phyloP scores from a whole-genome alignment of 2,329 filamentous ascomycete genomes.

The Teratosphaeria nubilosa region DNA sequence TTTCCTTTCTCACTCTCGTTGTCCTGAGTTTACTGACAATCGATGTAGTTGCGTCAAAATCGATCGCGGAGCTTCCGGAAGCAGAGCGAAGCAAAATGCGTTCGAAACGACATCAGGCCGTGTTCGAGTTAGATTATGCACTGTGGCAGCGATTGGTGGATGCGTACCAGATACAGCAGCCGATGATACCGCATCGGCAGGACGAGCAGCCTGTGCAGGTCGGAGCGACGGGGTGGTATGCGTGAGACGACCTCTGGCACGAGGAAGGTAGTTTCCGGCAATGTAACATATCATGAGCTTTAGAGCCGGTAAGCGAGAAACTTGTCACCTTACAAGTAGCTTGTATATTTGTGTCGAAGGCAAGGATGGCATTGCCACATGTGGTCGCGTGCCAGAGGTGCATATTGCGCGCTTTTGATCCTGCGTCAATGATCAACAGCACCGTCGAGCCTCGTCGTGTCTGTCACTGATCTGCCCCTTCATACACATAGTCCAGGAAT shows the following conservation, averaged over 20 bases:
- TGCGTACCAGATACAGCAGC: conserved; percentile 63
- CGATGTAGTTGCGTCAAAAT: conserved; percentile 32
- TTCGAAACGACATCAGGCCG: conserved; percentile 58
- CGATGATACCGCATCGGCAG: conserved; percentile 72
- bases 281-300: background rate
- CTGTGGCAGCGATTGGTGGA: conserved; percentile 72
- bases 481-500: too few relatives aligned
- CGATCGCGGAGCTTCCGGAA: conserved; percentile 38
- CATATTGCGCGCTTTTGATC: too few relatives aligned
- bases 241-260: conserved; percentile 24
- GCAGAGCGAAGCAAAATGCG: conserved; percentile 51
- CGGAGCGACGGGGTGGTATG: conserved; percentile 57
- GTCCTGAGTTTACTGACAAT: background rate
- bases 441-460: too few relatives aligned
- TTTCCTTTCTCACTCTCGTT: background rate
- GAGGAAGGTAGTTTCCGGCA: background rate
- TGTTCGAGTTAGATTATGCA: conserved; percentile 77
- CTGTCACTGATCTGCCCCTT: too few relatives aligned
- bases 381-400: too few relatives aligned
- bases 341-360: too few relatives aligned
- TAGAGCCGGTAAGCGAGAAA: background rate
- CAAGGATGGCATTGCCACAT: too few relatives aligned
- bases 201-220: conserved; percentile 45
- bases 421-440: too few relatives aligned
- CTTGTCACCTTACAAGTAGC: too few relatives aligned